Evolutionary conservation across 495 filamentous ascomycete genomes (phyloP).

Genomic region (Xylaria venustula): DNA sequence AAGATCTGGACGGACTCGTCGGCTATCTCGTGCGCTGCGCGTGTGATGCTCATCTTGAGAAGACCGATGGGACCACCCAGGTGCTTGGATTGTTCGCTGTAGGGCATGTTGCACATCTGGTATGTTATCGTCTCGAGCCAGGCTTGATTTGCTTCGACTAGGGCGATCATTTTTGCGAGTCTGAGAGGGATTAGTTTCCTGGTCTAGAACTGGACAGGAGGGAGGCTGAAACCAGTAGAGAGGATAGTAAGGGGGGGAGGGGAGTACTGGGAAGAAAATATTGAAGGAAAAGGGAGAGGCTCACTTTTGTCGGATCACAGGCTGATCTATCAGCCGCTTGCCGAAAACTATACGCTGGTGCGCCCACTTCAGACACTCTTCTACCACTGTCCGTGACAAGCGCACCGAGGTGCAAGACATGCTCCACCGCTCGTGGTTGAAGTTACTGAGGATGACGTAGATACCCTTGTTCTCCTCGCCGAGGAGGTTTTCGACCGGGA

Average conservation of each 20-base stretch:
- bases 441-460: constrained; percentile 83
- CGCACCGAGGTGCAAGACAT: constrained; percentile 65
- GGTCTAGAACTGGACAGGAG: background rate
- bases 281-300: background rate
- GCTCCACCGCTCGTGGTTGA: constrained; percentile 79
- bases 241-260: background rate
- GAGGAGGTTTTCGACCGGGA: constrained; percentile 74
- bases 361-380: constrained; percentile 86
- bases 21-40: constrained; percentile 76
- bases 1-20: constrained; percentile 85
- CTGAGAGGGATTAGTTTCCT: constrained; percentile 1
- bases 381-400: constrained; percentile 65
- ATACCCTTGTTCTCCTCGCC: constrained; percentile 87
- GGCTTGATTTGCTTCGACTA: constrained; percentile 76
- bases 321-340: constrained; percentile 78
- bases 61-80: constrained; percentile 81
- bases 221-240: background rate
- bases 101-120: constrained; percentile 86
- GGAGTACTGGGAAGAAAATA: no score
- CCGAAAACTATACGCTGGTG: constrained; percentile 86
- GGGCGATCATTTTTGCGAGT: constrained; percentile 83
- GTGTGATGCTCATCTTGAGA: constrained; percentile 75
- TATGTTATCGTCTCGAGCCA: constrained; percentile 81
- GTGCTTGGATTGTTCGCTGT: constrained; percentile 70
- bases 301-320: constrained; percentile 77